Conservation (phyloP, 2,329 filamentous ascomycete species). For the Biscogniauxia sp. region DNA sequence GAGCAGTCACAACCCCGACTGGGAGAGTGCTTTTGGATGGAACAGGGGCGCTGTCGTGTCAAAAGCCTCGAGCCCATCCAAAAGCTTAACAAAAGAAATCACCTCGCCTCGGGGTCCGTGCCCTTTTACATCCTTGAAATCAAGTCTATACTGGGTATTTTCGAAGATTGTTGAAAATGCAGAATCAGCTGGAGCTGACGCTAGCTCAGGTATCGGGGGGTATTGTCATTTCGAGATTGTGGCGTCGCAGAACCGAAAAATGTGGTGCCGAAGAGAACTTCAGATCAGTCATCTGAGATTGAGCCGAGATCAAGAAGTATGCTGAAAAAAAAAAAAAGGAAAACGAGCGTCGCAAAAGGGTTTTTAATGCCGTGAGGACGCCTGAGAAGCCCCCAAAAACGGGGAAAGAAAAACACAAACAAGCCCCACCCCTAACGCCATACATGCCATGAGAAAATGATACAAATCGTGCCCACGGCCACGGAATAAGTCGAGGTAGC, state of each 20-base stretch:
- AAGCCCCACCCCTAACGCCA: conserved; percentile 29
- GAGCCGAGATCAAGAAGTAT: conserved; percentile 27
- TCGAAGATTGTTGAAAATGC: conserved; percentile 29
- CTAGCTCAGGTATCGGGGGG: conserved; percentile 22
- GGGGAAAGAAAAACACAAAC: conserved; percentile 17
- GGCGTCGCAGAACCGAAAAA: conserved; percentile 26
- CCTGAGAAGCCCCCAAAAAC: conserved; percentile 16
- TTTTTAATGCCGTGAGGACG: conserved; percentile 24
- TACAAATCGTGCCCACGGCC: conserved; percentile 16
- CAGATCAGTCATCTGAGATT: conserved; percentile 28
- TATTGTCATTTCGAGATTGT: conserved; percentile 30
- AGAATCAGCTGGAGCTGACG: conserved; percentile 17
- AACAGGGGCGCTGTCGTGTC: conserved; percentile 1
- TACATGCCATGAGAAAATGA: conserved; percentile 32
- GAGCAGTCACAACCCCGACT: conserved; percentile 7
- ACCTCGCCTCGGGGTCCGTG: conserved; percentile 21
- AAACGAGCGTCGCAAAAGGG: conserved; percentile 26
- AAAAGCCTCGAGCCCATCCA: conserved; percentile 14
- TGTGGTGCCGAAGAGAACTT: conserved; percentile 16
- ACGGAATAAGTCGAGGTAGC: neutral
- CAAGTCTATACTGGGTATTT: conserved; percentile 37
- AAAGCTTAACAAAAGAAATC: conserved; percentile 33
- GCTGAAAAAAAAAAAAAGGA: conserved; percentile 18
- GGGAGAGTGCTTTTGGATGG: conserved; percentile 11
- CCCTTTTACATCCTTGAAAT: conserved; percentile 29